Base-by-base conservation (phyloP, 306 rosid genomes). In the Vigna hirtella region DNA sequence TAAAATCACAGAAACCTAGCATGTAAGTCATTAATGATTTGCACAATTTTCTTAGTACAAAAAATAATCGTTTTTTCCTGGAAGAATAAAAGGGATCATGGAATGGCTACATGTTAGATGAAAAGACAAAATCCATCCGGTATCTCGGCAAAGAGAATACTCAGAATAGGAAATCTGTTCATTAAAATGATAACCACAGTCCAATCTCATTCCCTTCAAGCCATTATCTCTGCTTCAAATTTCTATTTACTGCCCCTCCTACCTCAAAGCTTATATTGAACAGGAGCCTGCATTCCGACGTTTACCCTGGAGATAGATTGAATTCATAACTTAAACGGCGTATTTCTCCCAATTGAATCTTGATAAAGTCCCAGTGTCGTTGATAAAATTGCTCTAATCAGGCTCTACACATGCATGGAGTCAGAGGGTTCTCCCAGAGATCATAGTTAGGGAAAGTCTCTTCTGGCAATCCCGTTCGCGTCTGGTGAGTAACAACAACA, bases 381-480 rank as follows among this genome's bases (percentile, higher is more conserved):
- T 73, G 38, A 65, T 63, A 74, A 77, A 77, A 70, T 70, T 78
- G 71, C 47, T 57, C 32, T 70, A 70, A 45, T 89, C 85, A 95
- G 73, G 94, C 96, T 87, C 78, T 93, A 86, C 99, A 95, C 99
- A 95, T 95, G 91, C 99, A 95, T 40, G 99, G 99, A 48, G 98
- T 91, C 9, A 95, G 85, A 18, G 99, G 99, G 84, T 93, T 93
- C 88, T 93, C 98, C 98, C 98, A 93, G 26, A 93, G 87, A 86
- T 93, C 98, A 32, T 93, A 93, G 89, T 93, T 91, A 5, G 98
- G 98, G 77, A 93, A 93, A 81, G 98, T 93, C 70, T 82, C 98
- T 88, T 93, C 98, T 0, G 98, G 98, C 84, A 93, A 85, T 58
- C 97, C 98, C 10, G 97, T 90, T 4, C 98, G 87, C 3, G 98